Percentiles rank a stretch among this genome's conserved stretches.
phyloP scores from a whole-genome alignment of 1,139 yeast genomes.

The Pichia sp. region DNA sequence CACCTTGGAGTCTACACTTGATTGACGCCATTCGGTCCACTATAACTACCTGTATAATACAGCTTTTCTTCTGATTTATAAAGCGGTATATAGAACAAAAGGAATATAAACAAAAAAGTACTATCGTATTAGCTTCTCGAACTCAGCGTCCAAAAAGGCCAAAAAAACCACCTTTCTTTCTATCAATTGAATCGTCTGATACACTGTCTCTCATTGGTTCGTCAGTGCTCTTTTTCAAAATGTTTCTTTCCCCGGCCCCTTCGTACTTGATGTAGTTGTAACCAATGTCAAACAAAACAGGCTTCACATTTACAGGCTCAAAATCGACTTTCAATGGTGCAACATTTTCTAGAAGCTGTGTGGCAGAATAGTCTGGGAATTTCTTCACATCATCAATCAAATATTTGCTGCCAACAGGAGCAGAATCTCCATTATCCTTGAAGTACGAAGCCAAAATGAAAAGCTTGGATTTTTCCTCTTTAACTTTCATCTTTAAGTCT shows the following conservation, averaged over 20 bases:
- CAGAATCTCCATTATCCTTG: conserved; percentile 15
- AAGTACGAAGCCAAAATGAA: conserved; percentile 51
- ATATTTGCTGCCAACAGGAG: conserved; percentile 15
- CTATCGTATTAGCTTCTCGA: not conserved
- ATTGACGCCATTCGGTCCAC: not conserved
- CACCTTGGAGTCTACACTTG: conserved; percentile 31
- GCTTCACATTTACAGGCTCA: conserved; percentile 67
- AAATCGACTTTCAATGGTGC: conserved; percentile 42
- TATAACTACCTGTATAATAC: not conserved
- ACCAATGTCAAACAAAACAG: conserved; percentile 86
- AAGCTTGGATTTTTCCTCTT: conserved; percentile 36
- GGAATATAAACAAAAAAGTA: not conserved
- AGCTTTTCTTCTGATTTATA: not conserved
- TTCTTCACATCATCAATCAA: conserved; percentile 49
- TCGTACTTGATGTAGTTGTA: conserved; percentile 68
- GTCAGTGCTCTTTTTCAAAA: not conserved
- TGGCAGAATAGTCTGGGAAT: conserved; percentile 39
- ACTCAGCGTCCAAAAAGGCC: conserved; percentile 44
- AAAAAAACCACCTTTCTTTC: conserved; percentile 44
- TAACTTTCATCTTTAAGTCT: conserved; percentile 33
- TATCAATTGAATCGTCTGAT: conserved; percentile 12
- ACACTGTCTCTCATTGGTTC: conserved; percentile 2
- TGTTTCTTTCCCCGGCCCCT: conserved; percentile 8
- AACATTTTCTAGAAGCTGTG: conserved; percentile 39
- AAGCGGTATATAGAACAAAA: not conserved